Evolutionary conservation across 2,329 filamentous ascomycete genomes (phyloP).

Genomic region (Alternaria atra): DNA sequence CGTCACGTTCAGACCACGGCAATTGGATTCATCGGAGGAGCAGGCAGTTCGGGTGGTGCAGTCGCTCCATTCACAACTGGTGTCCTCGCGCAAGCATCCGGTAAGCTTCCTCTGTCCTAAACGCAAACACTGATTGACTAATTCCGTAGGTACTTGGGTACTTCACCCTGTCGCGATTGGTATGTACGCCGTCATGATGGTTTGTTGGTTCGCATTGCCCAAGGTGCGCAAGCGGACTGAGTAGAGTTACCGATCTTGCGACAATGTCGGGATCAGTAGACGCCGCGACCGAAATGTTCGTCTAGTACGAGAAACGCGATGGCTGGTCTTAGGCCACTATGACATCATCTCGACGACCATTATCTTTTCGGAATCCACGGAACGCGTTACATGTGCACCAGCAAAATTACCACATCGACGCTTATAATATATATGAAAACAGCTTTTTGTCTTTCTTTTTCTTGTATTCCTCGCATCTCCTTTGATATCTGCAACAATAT

Average conservation of each 20-base stretch:
- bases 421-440: not conserved
- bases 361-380: slow-evolving; percentile 4
- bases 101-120: not conserved
- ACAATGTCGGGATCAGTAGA: not conserved
- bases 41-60: slow-evolving; percentile 74
- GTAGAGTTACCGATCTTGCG: slow-evolving; percentile 45
- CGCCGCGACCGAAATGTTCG: not conserved
- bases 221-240: slow-evolving; percentile 67
- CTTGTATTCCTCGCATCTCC: not conserved
- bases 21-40: slow-evolving; percentile 73
- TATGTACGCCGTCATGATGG: slow-evolving; percentile 70
- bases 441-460: not conserved
- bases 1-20: slow-evolving; percentile 68
- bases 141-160: slow-evolving; percentile 66
- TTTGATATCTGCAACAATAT: not conserved
- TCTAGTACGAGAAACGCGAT: not conserved
- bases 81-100: slow-evolving; percentile 65
- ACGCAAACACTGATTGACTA: not conserved
- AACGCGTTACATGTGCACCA: slow-evolving; percentile 1
- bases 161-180: slow-evolving; percentile 72
- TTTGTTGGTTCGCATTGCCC: slow-evolving; percentile 71
- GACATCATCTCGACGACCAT: slow-evolving; percentile 16
- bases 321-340: not conserved
- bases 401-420: not conserved
- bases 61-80: slow-evolving; percentile 73